Evolutionary conservation across 306 rosid genomes (phyloP), one percentile per base, ranked within the genome.

Genomic region (Pyrus pyrifolia): DNA sequence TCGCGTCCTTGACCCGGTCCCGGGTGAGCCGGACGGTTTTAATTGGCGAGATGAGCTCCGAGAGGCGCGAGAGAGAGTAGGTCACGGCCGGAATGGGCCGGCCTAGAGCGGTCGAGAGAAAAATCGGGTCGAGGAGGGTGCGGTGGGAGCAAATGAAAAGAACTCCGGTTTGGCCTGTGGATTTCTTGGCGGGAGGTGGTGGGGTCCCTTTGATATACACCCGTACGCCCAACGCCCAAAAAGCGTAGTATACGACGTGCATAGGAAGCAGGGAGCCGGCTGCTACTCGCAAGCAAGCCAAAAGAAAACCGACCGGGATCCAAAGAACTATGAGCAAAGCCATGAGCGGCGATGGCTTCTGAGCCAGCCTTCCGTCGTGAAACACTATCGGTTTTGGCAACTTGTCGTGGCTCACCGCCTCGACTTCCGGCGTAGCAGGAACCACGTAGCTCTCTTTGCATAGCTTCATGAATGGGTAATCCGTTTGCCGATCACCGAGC

Each of bases 331-430:
- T 82, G 61, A 94, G 83, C 3, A 90, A 52, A 2, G 95, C 90
- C 22, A 83, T 25, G 6, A 91, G 77, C 0, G 97, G 96, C 15
- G 89, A 87, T 0, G 95, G 97, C 42, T 91, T 91, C 27, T 85
- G 77, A 2, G 86, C 95, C 0, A 94, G 81, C 2, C 97, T 87
- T 5, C 98, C 97, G 53, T 94, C 97, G 44, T 91, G 97, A 80
- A 94, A 94, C 15, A 94, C 87, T 7, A 94, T 82, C 0, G 97
- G 98, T 74, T 91, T 94, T 2, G 93, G 94, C 2, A 94, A 88
- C 73, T 90, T 91, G 13, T 89, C 90, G 0, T 23, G 77, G 44
- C 83, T 70, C 11, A 92, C 89, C 2, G 86, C 70, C 52, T 83
- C 81, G 4, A 90, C 83, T 12, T 82, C 80, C 10, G 87, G 86